These are phyloP conservation scores for Suillus weaverae DNA, from an alignment of 768 basidiomycete genomes.

Conservation along the genomic window DNA sequence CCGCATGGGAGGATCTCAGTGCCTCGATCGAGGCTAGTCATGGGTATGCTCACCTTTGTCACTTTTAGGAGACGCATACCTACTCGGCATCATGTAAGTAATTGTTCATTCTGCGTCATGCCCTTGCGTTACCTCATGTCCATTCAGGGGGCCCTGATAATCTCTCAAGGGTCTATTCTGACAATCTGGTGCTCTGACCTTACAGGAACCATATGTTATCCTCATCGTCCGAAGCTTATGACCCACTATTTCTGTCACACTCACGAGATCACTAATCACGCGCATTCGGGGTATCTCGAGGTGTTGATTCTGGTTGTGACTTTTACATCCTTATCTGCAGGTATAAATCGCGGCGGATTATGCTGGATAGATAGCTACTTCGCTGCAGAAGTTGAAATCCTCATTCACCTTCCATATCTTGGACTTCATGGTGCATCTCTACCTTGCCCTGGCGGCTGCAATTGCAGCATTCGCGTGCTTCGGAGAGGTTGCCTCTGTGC, in stretches of 20 bases:
- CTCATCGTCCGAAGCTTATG: not conserved
- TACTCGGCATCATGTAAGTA: not conserved
- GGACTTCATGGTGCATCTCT: constrained; percentile 17
- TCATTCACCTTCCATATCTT: not conserved
- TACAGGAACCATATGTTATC: not conserved
- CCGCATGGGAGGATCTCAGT: not conserved
- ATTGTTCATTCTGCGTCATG: not conserved
- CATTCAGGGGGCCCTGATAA: not conserved
- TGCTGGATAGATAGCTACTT: not conserved
- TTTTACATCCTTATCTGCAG: not conserved
- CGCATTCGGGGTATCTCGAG: no score
- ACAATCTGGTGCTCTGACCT: not conserved
- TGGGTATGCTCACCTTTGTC: not conserved
- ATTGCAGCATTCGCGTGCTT: constrained; percentile 12
- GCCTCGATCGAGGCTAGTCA: not conserved
- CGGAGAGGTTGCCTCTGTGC: constrained; percentile 13
- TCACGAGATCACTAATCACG: not conserved
- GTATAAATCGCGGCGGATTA: constrained; percentile 20
- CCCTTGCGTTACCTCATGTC: not conserved
- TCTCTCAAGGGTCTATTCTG: not conserved
- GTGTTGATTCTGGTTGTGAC: not conserved
- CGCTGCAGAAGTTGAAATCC: not conserved
- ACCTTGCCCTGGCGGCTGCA: constrained; percentile 7
- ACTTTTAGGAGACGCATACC: not conserved
- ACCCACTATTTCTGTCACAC: not conserved